Evolutionary conservation across 2,329 filamentous ascomycete genomes (phyloP).

Genomic region (Aspergillus niger): DNA sequence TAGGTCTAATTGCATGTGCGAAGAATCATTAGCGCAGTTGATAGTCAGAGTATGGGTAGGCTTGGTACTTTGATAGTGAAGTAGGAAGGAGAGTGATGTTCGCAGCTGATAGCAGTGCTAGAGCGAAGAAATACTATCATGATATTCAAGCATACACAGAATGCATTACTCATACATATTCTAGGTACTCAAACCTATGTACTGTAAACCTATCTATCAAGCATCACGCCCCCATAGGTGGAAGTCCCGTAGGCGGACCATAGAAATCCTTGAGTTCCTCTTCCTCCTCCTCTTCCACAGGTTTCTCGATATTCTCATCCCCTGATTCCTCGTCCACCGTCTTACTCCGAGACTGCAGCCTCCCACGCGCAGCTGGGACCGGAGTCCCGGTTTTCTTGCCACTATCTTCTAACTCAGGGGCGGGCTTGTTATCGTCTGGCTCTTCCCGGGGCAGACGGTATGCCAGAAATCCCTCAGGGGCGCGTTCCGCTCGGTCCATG

Average conservation of each 20-base stretch:
- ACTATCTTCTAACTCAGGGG: background rate
- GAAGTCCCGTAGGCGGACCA: constrained; percentile 39
- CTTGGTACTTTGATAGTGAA: too few species aligned
- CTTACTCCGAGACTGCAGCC: constrained; percentile 27
- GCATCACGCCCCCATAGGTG: constrained; percentile 28
- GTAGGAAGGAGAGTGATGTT: too few species aligned
- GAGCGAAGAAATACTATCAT: too few species aligned
- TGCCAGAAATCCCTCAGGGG: constrained; percentile 58
- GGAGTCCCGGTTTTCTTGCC: constrained; percentile 25
- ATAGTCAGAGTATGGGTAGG: too few species aligned
- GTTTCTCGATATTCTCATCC: constrained; percentile 22
- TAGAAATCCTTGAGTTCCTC: constrained; percentile 46
- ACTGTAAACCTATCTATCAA: background rate
- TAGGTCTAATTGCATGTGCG: too few species aligned
- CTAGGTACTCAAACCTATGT: too few species aligned
- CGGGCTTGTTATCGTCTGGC: constrained; percentile 17
- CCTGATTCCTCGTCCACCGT: constrained; percentile 29
- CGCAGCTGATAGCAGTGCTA: too few species aligned
- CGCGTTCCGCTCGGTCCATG: constrained; percentile 59
- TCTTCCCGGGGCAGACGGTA: constrained; percentile 55
- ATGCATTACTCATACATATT: too few species aligned
- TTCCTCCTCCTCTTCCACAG: constrained; percentile 31
- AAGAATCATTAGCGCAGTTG: too few species aligned
- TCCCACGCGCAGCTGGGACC: constrained; percentile 23
- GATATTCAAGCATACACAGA: too few species aligned